phyloP scores from a whole-genome alignment of 2,329 filamentous ascomycete species.

The Emericellopsis cladophorae region DNA sequence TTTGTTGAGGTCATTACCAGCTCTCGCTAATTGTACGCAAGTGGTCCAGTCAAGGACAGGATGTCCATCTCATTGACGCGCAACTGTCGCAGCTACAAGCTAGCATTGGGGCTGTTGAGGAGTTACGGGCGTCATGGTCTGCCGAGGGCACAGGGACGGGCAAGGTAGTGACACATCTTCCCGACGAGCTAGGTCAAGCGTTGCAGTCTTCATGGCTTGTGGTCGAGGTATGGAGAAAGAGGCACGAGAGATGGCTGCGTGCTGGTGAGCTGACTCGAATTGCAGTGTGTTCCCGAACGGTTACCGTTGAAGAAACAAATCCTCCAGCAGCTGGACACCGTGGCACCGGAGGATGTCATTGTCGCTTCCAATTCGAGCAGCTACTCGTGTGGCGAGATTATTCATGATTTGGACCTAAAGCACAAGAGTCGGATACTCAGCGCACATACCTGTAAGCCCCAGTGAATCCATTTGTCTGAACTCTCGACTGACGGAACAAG shows the following conservation, averaged over 20 bases:
- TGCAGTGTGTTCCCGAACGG: constrained; percentile 29
- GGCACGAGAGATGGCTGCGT: constrained; percentile 19
- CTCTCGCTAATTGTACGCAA: constrained; percentile 1
- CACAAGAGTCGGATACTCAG: constrained; percentile 23
- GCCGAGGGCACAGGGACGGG: constrained; percentile 5
- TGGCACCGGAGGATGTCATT: constrained; percentile 20
- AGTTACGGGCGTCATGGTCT: constrained; percentile 8
- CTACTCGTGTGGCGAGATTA: constrained; percentile 28
- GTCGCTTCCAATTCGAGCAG: constrained; percentile 34
- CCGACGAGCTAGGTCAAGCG: constrained; percentile 7
- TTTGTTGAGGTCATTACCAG: no score
- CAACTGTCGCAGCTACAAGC: constrained; percentile 12
- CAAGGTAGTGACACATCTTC: constrained; percentile 8
- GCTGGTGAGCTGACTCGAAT: constrained; percentile 23
- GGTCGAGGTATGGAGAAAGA: constrained; percentile 10
- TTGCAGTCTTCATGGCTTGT: constrained; percentile 12
- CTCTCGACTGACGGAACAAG: constrained; percentile 1
- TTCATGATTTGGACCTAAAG: constrained; percentile 19
- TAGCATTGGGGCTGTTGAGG: constrained; percentile 12
- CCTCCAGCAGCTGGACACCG: constrained; percentile 22
- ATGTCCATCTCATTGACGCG: constrained; percentile 15
- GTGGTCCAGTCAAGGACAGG: constrained; percentile 16
- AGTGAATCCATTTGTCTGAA: no score
- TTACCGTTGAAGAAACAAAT: constrained; percentile 25
- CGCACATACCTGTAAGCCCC: constrained; percentile 28